These are phyloP conservation scores for Monosporascus sp. DNA, from an alignment of 2,329 filamentous ascomycete species.

Conservation along the genomic window DNA sequence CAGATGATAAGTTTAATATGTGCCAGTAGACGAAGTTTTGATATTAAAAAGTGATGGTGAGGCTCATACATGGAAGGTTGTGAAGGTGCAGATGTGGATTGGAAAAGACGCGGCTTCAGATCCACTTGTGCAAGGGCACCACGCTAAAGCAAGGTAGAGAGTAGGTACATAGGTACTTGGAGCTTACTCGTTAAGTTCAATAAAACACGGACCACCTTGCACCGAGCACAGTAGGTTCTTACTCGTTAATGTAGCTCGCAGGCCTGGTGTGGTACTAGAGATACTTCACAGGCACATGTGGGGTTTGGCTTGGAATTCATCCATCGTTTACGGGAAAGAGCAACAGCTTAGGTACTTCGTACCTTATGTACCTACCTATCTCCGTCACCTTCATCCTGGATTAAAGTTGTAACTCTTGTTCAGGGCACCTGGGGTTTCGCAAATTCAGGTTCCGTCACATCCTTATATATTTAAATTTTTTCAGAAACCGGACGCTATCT, in stretches of 20 bases:
- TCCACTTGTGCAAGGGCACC: background rate
- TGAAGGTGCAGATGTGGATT: conserved; percentile 1
- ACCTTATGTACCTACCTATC: no score
- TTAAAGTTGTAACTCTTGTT: no score
- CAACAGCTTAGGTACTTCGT: no score
- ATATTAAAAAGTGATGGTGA: conserved; percentile 6
- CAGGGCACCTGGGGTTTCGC: no score
- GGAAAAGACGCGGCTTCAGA: background rate
- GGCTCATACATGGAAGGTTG: conserved; percentile 13
- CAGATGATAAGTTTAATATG: background rate
- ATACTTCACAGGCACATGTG: no score
- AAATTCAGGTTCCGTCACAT: no score
- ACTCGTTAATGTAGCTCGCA: background rate
- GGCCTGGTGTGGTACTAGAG: no score
- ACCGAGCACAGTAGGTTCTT: background rate
- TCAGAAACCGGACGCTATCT: no score
- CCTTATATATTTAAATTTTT: no score
- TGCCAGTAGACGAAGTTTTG: background rate
- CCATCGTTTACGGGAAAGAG: no score
- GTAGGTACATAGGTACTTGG: background rate
- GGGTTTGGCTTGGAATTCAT: no score
- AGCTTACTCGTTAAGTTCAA: background rate
- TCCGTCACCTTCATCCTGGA: background rate
- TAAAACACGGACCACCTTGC: background rate
- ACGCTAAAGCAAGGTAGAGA: background rate